phyloP scores from a whole-genome alignment of 331 rosid genomes.

The Cydonia oblonga region DNA sequence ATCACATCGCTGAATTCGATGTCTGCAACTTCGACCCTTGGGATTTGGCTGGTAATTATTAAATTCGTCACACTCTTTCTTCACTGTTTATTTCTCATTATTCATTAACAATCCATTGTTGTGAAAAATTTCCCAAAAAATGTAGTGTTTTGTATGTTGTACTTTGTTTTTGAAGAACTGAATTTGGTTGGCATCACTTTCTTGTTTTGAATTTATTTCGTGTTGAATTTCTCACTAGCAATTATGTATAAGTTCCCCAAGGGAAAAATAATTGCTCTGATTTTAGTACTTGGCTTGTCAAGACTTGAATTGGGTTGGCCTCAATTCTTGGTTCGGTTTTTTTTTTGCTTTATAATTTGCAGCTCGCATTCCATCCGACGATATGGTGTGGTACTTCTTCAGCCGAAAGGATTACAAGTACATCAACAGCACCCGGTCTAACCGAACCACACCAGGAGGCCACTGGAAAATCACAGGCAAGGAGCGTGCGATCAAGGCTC shows the following conservation, averaged over 20 bases:
- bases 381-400: slow-evolving; percentile 36
- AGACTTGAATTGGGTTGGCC: background rate
- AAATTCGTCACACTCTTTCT: background rate
- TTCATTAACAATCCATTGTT: too few species aligned
- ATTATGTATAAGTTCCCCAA: background rate
- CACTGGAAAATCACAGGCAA: slow-evolving; percentile 48
- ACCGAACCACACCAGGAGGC: slow-evolving; percentile 31
- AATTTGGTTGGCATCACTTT: background rate
- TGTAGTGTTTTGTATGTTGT: background rate
- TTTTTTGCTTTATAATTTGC: background rate
- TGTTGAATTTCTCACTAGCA: background rate
- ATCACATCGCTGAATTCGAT: slow-evolving; percentile 17
- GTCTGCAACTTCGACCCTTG: slow-evolving; percentile 21
- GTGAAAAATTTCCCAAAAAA: too few species aligned
- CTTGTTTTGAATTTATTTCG: background rate
- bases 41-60: slow-evolving; percentile 28
- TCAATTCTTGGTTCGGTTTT: background rate
- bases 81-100: background rate
- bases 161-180: background rate
- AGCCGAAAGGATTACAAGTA: slow-evolving; percentile 22
- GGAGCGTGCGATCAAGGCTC: slow-evolving; percentile 13
- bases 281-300: background rate
- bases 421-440: slow-evolving; percentile 18
- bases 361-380: background rate
- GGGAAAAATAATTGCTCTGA: background rate